Conservation (phyloP, 768 basidiomycete species). For the Chiua virens region DNA sequence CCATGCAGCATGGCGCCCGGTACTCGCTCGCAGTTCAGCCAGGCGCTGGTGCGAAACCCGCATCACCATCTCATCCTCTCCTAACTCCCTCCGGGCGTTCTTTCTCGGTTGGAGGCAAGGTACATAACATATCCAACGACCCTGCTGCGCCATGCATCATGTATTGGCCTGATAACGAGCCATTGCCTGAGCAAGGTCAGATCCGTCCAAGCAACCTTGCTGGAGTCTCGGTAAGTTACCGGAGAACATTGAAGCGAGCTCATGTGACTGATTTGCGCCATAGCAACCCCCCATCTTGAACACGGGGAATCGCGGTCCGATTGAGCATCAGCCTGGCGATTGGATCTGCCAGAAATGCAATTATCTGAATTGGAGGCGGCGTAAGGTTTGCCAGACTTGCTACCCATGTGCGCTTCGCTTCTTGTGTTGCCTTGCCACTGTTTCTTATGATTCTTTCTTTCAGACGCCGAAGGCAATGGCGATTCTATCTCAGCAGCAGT, state of each 20-base stretch:
- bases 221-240: slow-evolving; percentile 50
- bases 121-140: slow-evolving; percentile 76
- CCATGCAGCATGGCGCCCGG: slow-evolving; percentile 18
- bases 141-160: slow-evolving; percentile 74
- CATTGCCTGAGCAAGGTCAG: slow-evolving; percentile 78
- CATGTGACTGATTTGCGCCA: neutral
- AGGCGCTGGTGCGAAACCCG: slow-evolving; percentile 30
- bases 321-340: slow-evolving; percentile 81
- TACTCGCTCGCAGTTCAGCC: slow-evolving; percentile 29
- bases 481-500: slow-evolving; percentile 85
- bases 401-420: slow-evolving; percentile 62
- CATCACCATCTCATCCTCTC: slow-evolving; percentile 58
- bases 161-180: slow-evolving; percentile 92
- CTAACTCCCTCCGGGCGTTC: slow-evolving; percentile 83
- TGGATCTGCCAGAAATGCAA: slow-evolving; percentile 85
- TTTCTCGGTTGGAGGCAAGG: slow-evolving; percentile 73
- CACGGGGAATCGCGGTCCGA: slow-evolving; percentile 85
- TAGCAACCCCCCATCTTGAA: slow-evolving; percentile 87
- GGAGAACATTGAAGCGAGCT: neutral
- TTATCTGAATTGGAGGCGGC: slow-evolving; percentile 83
- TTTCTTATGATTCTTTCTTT: slow-evolving; percentile 4
- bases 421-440: slow-evolving; percentile 4
- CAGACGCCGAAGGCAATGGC: slow-evolving; percentile 86
- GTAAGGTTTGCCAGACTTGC: slow-evolving; percentile 90
- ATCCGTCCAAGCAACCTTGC: slow-evolving; percentile 59